A percentile compares a stretch with the other conserved stretches of the same genome.
These are phyloP conservation scores for Parmelia sp. DNA, from an alignment of 495 filamentous ascomycete genomes.

Conservation along the genomic window DNA sequence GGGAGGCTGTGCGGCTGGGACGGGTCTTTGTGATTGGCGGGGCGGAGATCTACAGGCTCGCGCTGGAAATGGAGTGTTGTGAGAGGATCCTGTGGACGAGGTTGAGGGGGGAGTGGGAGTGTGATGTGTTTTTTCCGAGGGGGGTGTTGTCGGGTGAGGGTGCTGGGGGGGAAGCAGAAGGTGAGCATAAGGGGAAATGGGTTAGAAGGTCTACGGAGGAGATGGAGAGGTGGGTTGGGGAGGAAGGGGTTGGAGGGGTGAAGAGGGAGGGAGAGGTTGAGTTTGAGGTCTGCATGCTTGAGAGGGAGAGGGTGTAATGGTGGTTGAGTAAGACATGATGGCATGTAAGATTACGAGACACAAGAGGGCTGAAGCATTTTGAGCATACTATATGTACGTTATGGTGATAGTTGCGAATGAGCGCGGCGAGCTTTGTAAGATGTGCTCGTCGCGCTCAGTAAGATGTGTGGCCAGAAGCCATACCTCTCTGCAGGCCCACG, in stretches of 20 bases:
- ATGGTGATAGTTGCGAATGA: not conserved
- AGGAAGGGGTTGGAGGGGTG: conserved; percentile 25
- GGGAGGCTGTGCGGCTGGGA: conserved; percentile 27
- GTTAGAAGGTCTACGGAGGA: conserved; percentile 26
- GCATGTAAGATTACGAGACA: not conserved
- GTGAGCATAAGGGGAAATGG: conserved; percentile 18
- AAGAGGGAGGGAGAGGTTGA: conserved; percentile 26
- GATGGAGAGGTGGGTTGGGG: conserved; percentile 26
- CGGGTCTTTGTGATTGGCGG: conserved; percentile 86
- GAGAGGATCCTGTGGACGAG: conserved; percentile 58
- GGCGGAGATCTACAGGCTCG: conserved; percentile 70
- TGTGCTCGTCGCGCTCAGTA: too few relatives aligned
- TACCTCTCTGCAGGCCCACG: not conserved
- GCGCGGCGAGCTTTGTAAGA: not conserved
- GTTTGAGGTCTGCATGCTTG: conserved; percentile 26
- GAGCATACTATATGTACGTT: conserved; percentile 2
- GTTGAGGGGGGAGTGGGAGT: conserved; percentile 63
- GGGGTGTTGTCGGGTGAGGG: conserved; percentile 18
- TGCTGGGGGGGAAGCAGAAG: not conserved
- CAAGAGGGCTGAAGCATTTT: not conserved
- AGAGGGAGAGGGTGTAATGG: conserved; percentile 17
- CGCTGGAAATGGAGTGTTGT: conserved; percentile 47
- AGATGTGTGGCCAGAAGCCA: not conserved
- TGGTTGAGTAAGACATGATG: too few relatives aligned
- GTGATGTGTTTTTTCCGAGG: conserved; percentile 81